Evolutionary conservation across 1,284 basidiomycete species (phyloP), one percentile per base, ranked within the genome.

Genomic region (Fistulinella staudtii): DNA sequence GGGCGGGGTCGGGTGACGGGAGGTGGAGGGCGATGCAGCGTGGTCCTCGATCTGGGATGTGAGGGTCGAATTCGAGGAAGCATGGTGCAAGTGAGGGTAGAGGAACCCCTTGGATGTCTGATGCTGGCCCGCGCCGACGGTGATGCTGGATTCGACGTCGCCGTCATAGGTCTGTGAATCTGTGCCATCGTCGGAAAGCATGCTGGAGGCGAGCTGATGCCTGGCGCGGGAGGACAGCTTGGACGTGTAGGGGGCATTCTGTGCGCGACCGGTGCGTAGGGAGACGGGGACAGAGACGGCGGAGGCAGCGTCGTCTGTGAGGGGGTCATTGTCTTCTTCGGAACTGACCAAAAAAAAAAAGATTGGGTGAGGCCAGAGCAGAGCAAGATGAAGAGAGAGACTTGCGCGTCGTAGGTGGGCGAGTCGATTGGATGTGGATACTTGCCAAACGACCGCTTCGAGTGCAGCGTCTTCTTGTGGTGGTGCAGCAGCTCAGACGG

Each of bases 91-190:
- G 36, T 67, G 49, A 2, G 66, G 58, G 60, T 53, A 61, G 24
- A 50, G 46, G 52, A 56, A 56, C 45, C 41, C 50, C 46, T 60
- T 67, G 56, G 51, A 68, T 57, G 65, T 50, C 34, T 59, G 52
- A 36, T 57, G 64, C 37, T 65, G 61, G 35, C 72, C 69, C 10
- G 66, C 66, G 25, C 74, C 72, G 29, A 72, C 76, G n/a, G 79
- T 85, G 5, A 84, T 79, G 58, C 78, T 82, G 39, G 80, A 85
- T 63, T 94, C 91, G 47, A 94, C 74, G 66, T 94, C 91, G 33
- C 91, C 91, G 58, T 94, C 90, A 63, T 93, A 93, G 0, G 90
- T 93, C 24, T 85, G 85, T 0, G 83, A 86, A 58, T 89, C 87
- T 9, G 85, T 75, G 46, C 85, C 83, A 40, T 85, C 85, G 53